Conservation (phyloP, 139 green algal species). For the Chlorella vulgaris region DNA sequence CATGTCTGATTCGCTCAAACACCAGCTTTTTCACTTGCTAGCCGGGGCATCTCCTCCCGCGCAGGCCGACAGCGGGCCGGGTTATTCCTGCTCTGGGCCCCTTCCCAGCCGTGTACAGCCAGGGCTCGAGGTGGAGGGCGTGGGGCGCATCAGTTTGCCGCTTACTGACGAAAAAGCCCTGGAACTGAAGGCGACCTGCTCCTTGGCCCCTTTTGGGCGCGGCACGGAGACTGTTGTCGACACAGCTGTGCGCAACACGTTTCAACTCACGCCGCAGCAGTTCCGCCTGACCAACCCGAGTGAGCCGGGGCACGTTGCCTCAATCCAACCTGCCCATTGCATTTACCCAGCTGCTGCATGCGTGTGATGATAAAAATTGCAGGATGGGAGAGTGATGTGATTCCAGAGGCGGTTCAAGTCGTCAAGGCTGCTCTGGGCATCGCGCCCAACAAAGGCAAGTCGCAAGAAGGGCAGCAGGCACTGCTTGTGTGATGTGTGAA, state of each 20-base stretch:
- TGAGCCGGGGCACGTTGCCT: too few species aligned
- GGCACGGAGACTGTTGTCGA: neutral
- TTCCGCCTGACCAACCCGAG: neutral
- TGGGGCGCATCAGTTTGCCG: neutral
- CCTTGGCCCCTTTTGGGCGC: neutral
- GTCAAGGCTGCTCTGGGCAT: neutral
- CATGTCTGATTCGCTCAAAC: too few species aligned
- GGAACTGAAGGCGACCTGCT: neutral
- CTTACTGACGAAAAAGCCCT: neutral
- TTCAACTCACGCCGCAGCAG: neutral
- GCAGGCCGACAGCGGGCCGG: neutral
- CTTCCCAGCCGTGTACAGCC: neutral
- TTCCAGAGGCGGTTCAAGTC: neutral
- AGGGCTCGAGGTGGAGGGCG: neutral
- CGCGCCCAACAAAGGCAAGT: neutral
- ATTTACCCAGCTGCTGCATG: too few species aligned
- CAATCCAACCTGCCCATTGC: neutral
- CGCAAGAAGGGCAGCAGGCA: neutral
- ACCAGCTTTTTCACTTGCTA: too few species aligned
- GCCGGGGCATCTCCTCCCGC: too few species aligned
- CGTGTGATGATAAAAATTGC: too few species aligned
- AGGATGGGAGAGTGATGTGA: neutral
- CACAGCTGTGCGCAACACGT: neutral
- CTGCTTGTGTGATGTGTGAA: neutral
- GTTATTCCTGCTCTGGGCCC: neutral